phyloP scores from a whole-genome alignment of 1,284 basidiomycete species.

The Gymnopus androsaceus region DNA sequence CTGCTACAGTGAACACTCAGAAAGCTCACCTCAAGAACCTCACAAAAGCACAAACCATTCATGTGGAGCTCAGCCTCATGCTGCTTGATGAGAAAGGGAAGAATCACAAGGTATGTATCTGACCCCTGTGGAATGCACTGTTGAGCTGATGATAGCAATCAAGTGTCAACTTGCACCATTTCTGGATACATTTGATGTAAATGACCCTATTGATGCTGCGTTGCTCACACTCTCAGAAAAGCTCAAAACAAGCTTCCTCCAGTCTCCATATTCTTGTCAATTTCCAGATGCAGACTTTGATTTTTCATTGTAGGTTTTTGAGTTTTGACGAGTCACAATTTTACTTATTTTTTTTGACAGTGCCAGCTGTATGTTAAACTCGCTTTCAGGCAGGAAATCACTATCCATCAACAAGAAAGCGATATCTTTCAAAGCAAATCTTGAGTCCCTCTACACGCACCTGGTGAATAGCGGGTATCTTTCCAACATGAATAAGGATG shows the following conservation, averaged over 20 bases:
- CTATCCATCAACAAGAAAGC: background rate
- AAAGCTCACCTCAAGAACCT: background rate
- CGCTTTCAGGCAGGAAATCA: background rate
- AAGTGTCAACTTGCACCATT: background rate
- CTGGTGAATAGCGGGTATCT: background rate
- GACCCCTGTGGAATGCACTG: no score
- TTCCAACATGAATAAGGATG: background rate
- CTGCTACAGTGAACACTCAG: background rate
- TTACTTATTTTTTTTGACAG: background rate
- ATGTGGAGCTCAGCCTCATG: background rate
- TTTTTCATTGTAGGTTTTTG: conserved; percentile 2
- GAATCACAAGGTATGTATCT: background rate
- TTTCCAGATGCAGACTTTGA: background rate
- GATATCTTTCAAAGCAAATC: background rate
- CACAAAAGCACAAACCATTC: background rate
- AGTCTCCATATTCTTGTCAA: background rate
- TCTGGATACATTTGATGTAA: background rate
- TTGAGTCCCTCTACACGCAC: background rate
- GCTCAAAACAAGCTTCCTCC: background rate
- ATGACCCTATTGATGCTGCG: background rate
- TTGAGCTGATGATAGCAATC: background rate
- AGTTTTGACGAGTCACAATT: background rate
- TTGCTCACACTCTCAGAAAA: background rate
- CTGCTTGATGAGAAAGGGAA: background rate
- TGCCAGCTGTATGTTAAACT: background rate